Base-by-base conservation (phyloP, 2,329 filamentous ascomycete species). In the Nothophaeocryptopus gaeumannii region DNA sequence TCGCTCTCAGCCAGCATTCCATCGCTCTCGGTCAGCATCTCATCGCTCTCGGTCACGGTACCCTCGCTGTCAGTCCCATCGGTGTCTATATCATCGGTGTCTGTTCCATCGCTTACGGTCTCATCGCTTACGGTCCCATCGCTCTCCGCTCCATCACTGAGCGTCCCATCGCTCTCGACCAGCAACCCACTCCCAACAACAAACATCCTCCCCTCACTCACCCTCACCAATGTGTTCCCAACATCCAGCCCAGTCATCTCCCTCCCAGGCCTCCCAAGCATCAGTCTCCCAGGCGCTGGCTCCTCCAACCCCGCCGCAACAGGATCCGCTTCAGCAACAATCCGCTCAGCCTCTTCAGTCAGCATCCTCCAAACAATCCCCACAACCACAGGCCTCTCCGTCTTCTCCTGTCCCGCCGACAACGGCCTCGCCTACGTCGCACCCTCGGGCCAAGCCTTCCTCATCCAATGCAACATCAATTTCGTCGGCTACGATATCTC, bases 341-440 rank as follows among this genome's bases (percentile, higher is more conserved):
- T 26, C 30, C 10, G n/a, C 8, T 46, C 43, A n/a, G 9, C 37
- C 12, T 15, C 35, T 13, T 45, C 43, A 26, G 39, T 47, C 16
- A 34, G 40, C 41, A 36, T 26, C 10, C 16, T 30, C 9, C 42
- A 44, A 10, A 12, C 38, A 7, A 43, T 56, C 14, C 60, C 61
- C 5, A 58, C 56, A 20, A 54, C 60, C 0, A 58, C 54, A 5
- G 30, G 33, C 3, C 20, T 45, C 8, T 48, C 59, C 2, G 33
- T 59, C 12, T 49, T 63, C 44, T 45, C 40, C 14, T 65, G 63
- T 43, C 62, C 63, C 2, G 32, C 14, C 11, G 62, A 63, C 31
- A 48, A 59, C n/a, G 57, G 55, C n/a, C 44, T 61, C 8, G 45
- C 49, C 10, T 64, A 64, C 39, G 47, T 63, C 20, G 51, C 59